Evolutionary conservation across 1,284 basidiomycete species (phyloP), one percentile per base, ranked within the genome.

Genomic region (Leccinum insolens): DNA sequence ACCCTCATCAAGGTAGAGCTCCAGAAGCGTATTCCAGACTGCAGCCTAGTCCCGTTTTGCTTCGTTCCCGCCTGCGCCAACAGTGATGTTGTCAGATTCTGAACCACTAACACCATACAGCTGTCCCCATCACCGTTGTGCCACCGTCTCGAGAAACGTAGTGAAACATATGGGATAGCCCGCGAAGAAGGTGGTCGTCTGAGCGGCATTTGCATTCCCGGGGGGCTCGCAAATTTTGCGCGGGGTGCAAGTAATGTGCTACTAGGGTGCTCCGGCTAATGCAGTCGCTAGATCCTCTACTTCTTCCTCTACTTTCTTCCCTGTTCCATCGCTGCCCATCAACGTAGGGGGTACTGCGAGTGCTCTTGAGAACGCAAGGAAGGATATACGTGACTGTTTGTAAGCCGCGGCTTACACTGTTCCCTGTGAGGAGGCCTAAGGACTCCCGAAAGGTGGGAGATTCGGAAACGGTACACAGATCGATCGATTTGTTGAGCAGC

Each of bases 1-100:
- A 49, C 71, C 71, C 25, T 71, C 71, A 14, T 72, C 44, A 60
- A 99, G 87, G 77, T 99, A 99, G 17, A 99, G 86, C 80, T 99
- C 97, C 64, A 99, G 83, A 2, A 99, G 82, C 2, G 97, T 98
- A 79, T 98, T 98, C 96, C 97, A 99, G 12, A 98, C 91, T 0
- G 95, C 92, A 12, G 87, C 85, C 77, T 97, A 95, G 76, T 98
- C 95, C 15, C 79, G 78, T 71, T 81, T 81, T 67, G 94, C 92
- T 0, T 86, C 86, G 64, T 89, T 88, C 17, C 80, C 76, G 63
- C 70, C 69, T 46, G 71, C 65, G 15, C 57, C 39, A 14, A 46
- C 61, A 17, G 37, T 11, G 12, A 66, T 20, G n/a, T 67, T 39
- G 7, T 64, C 52, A 6, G 73, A 41, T 70, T 75, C 62, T 31